Base-by-base conservation (phyloP, 129 eudicot genomes). In the Solidago caesia region DNA sequence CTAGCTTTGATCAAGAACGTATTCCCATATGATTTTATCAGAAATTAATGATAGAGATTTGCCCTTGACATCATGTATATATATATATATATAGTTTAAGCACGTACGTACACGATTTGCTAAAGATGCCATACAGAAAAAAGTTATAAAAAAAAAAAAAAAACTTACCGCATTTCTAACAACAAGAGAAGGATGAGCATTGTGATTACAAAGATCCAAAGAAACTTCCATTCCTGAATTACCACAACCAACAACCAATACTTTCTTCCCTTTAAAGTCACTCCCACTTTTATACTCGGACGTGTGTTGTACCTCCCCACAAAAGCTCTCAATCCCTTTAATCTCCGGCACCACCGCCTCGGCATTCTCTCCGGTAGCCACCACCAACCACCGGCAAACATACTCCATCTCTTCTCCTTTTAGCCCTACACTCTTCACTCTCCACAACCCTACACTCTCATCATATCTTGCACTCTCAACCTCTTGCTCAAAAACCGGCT, bases 221-320 rank as follows among this genome's bases (percentile, higher is more conserved):
- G 93, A 91, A 7, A 94, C 97, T 75, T 94, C 99, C 99, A 94
- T 94, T 25, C 99, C 99, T 39, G 99, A 94, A 77, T 94, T 94
- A 51, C 99, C 99, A 85, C 97, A 86, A 6, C 99, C 99, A 42
- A 94, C 99, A 5, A 94, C 99, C 84, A 90, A 82, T 10, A 94
- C 99, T 52, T 77, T 85, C 67, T 88, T 91, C 78, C 97, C 96
- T 67, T 58, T 58, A 75, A 83, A 94, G 11, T 25, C 79, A 8
- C 65, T 79, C 6, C 99, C 99, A 80, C 89, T 85, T 70, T 75
- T 85, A 70, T 94, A 94, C 83, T 78, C 81, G 58, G 97, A 57
- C 12, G 99, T 90, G 69, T 94, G 99, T 44, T 76, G 72, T 21
- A 94, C 80, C 49, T 68, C 69, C 45, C 96, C 96, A 0, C 83